These are phyloP conservation scores for Podospora tetraspora DNA, from an alignment of 495 filamentous ascomycete genomes.

Conservation along the genomic window DNA sequence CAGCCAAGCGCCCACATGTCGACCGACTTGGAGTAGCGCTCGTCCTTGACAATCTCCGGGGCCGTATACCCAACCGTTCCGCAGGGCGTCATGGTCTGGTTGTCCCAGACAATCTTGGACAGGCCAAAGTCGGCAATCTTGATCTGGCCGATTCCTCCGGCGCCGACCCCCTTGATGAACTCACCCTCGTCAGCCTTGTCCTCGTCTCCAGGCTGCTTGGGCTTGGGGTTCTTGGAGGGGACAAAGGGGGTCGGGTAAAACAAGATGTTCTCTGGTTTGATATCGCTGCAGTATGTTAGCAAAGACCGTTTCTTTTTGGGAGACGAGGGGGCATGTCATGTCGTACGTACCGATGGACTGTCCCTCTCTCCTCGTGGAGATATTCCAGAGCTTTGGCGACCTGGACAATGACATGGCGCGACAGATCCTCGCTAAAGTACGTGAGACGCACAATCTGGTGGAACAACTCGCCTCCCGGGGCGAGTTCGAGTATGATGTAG, in stretches of 20 bases:
- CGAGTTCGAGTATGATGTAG: constrained; percentile 93
- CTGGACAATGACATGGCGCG: constrained; percentile 88
- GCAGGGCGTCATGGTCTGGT: constrained; percentile 97
- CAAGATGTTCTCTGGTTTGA: constrained; percentile 95
- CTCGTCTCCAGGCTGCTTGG: constrained; percentile 78
- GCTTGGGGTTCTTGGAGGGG: constrained; percentile 73
- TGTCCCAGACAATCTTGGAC: constrained; percentile 97
- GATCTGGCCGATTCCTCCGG: constrained; percentile 91
- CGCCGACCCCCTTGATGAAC: constrained; percentile 73
- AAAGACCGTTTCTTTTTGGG: neutral
- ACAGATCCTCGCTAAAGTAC: constrained; percentile 95
- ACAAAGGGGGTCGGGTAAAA: constrained; percentile 82
- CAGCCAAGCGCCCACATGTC: constrained; percentile 99
- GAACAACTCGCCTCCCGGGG: constrained; percentile 92
- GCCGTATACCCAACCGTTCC: constrained; percentile 97
- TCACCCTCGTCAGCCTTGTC: constrained; percentile 97
- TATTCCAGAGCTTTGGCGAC: constrained; percentile 92
- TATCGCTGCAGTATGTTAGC: constrained; percentile 60
- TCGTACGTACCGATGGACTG: constrained; percentile 88
- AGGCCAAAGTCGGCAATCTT: constrained; percentile 98
- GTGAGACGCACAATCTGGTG: constrained; percentile 98
- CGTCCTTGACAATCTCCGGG: constrained; percentile 99
- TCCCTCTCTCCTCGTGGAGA: constrained; percentile 87
- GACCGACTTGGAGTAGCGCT: constrained; percentile 96
- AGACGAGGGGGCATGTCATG: neutral